Evolutionary conservation across 169 alveolate species (phyloP).

Genomic region (Cytauxzoon felis): DNA sequence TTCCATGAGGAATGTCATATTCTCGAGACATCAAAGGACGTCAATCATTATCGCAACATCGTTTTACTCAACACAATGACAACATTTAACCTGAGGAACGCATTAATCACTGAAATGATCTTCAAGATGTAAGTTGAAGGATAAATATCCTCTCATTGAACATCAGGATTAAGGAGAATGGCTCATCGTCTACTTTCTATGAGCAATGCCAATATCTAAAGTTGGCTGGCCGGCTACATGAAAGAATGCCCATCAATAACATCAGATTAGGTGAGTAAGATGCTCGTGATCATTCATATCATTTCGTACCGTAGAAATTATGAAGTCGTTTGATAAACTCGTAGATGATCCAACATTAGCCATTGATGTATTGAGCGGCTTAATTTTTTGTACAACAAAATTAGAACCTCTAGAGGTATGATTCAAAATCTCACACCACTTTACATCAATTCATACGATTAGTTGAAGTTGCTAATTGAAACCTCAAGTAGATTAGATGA

Average conservation of each 20-base stretch:
- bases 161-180: conserved; percentile 22
- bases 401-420: conserved; percentile 14
- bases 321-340: conserved; percentile 26
- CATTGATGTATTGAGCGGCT: conserved; percentile 7
- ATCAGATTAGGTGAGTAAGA: conserved; percentile 17
- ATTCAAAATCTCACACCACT: background rate
- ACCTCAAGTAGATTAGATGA: background rate
- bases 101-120: conserved; percentile 5
- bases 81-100: conserved; percentile 30
- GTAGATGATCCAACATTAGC: conserved; percentile 22
- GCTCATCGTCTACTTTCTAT: conserved; percentile 15
- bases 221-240: conserved; percentile 1
- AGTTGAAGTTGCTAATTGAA: conserved; percentile 16
- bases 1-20: conserved; percentile 37
- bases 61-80: conserved; percentile 33
- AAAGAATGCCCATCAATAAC: background rate
- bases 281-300: background rate
- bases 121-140: conserved; percentile 2
- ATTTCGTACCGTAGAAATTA: conserved; percentile 23
- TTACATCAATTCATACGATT: background rate
- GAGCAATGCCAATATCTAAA: conserved; percentile 41
- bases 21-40: conserved; percentile 8
- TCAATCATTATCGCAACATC: conserved; percentile 31
- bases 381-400: conserved; percentile 7
- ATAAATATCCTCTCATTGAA: conserved; percentile 1